Evolutionary conservation across 306 rosid species (phyloP), one percentile per base, ranked within the genome.

Genomic region (Cucumis melo): DNA sequence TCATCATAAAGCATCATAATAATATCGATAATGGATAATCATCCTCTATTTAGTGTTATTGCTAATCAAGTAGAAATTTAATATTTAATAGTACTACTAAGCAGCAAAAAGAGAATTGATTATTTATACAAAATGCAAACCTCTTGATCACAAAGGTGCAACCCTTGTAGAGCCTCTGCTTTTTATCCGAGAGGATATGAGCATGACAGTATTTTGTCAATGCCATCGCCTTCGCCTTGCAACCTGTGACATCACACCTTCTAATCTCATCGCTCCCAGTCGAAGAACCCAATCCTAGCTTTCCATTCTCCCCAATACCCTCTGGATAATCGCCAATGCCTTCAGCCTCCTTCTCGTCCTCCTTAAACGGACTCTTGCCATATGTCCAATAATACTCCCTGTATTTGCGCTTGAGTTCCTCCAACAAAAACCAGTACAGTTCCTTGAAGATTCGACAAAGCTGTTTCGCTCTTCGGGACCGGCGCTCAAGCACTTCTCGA

Each of bases 351-450:
- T 56, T 75, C 36, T 76, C 78, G 1, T 81, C 91, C 20, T 81
- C 90, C 58, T 85, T 83, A 84, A 87, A 88, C 57, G 98, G 97
- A 75, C 90, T 89, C 80, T 79, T 88, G 0, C 97, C 98, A 53
- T 84, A 86, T 12, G 82, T 82, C 97, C 98, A 91, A 70, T 80
- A 89, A 66, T 89, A 93, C 5, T 89, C 86, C 63, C 83, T 77
- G 84, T 83, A 80, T 78, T 82, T 83, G 21, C 79, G 53, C 82
- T 77, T 87, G 16, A 91, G 60, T 0, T 88, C 88, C 75, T 87
- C 91, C 93, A 89, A 87, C 1, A 93, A 77, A 17, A 87, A 89
- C 98, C 95, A 91, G 57, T 91, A 89, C 66, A 78, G 73, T 39
- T 65, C 72, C 76, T 66, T 72, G 62, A 80, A 85, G 75, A 79